These are phyloP conservation scores for Agaricus sinodeliciosus DNA, from an alignment of 768 basidiomycete genomes.

Conservation along the genomic window DNA sequence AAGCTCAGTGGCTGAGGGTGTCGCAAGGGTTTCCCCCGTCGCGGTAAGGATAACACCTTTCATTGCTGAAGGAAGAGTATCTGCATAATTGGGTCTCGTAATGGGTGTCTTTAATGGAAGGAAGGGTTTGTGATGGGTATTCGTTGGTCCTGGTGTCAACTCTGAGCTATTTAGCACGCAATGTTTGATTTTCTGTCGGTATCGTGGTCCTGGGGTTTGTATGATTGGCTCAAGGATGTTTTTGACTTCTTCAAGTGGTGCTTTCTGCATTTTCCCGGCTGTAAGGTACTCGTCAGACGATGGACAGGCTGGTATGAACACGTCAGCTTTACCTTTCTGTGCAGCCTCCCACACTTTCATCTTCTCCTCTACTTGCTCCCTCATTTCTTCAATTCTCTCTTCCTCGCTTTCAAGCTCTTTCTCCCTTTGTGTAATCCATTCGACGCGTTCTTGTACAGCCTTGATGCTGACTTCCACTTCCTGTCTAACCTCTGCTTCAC, in stretches of 20 bases:
- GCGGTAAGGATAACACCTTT: slow-evolving; percentile 75
- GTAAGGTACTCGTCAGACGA: background rate
- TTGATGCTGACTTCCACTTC: slow-evolving; percentile 42
- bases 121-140: slow-evolving; percentile 15
- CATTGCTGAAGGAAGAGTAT: slow-evolving; percentile 49
- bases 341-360: slow-evolving; percentile 35
- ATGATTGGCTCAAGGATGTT: slow-evolving; percentile 52
- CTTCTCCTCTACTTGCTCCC: slow-evolving; percentile 45
- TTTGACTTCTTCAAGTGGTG: slow-evolving; percentile 71
- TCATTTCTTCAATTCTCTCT: slow-evolving; percentile 37
- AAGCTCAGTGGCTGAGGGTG: slow-evolving; percentile 63
- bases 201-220: slow-evolving; percentile 18
- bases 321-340: slow-evolving; percentile 2
- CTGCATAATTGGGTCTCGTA: slow-evolving; percentile 28
- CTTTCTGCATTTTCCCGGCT: slow-evolving; percentile 42
- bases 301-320: background rate
- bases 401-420: slow-evolving; percentile 49
- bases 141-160: background rate
- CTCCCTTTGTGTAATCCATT: slow-evolving; percentile 45
- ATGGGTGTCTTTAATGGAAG: slow-evolving; percentile 49
- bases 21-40: slow-evolving; percentile 68
- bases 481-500: slow-evolving; percentile 43
- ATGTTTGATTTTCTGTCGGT: slow-evolving; percentile 15
- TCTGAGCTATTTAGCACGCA: slow-evolving; percentile 11
- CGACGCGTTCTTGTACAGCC: slow-evolving; percentile 44